Evolutionary conservation across 805 yeast genomes (phyloP).

Genomic region (Kregervanrija pseudodelftensis): DNA sequence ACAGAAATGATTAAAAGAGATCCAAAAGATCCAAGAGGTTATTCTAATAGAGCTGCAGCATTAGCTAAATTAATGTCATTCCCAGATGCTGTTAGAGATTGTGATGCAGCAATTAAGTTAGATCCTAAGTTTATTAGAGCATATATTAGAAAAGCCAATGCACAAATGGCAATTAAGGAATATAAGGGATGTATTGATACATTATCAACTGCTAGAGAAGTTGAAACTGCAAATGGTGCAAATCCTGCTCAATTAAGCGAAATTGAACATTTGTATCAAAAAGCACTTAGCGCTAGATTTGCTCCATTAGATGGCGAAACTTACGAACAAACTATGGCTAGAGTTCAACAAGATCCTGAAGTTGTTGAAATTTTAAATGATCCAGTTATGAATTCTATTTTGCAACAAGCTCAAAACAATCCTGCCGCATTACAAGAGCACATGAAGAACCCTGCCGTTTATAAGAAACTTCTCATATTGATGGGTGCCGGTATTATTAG

Average conservation of each 20-base stretch:
- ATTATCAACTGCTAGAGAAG: slow-evolving; percentile 65
- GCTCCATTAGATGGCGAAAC: slow-evolving; percentile 82
- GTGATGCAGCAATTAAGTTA: slow-evolving; percentile 79
- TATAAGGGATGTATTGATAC: slow-evolving; percentile 78
- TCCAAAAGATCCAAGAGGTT: slow-evolving; percentile 96
- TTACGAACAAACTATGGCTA: slow-evolving; percentile 86
- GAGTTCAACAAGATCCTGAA: slow-evolving; percentile 92
- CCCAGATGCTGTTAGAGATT: slow-evolving; percentile 93
- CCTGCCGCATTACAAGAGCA: slow-evolving; percentile 97
- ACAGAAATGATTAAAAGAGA: slow-evolving; percentile 94
- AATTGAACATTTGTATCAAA: slow-evolving; percentile 73
- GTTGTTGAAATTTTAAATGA: slow-evolving; percentile 82
- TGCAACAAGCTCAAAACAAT: slow-evolving; percentile 87
- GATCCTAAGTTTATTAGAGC: slow-evolving; percentile 92
- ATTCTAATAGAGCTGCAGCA: slow-evolving; percentile 97
- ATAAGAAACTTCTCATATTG: slow-evolving; percentile 78
- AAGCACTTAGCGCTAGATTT: slow-evolving; percentile 76
- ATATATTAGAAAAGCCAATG: slow-evolving; percentile 92
- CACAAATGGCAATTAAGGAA: slow-evolving; percentile 86
- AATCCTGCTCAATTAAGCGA: slow-evolving; percentile 55
- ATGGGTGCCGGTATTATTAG: slow-evolving; percentile 97
- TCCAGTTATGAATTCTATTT: slow-evolving; percentile 92
- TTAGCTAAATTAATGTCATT: slow-evolving; percentile 89
- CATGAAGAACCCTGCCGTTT: slow-evolving; percentile 92
- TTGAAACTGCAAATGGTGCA: slow-evolving; percentile 52